Evolutionary conservation across 225 moss, liverwort and hornwort species (phyloP).

Genomic region (Polytrichum formosum): DNA sequence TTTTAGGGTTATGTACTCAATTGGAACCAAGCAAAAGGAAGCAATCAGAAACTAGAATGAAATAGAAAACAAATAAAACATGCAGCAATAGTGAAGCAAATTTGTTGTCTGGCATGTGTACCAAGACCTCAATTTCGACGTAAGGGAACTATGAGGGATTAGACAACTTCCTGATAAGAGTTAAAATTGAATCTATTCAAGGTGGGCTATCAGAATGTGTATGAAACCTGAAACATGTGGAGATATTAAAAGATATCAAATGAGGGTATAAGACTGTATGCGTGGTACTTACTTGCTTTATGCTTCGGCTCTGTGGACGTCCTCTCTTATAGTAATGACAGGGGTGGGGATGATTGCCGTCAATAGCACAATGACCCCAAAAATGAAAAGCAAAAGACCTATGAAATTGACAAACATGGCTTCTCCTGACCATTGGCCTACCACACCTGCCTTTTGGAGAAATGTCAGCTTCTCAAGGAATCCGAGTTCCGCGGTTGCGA

Average conservation of each 20-base stretch:
- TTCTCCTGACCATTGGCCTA: conserved; percentile 45
- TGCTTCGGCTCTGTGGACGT: conserved; percentile 45
- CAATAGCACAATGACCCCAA: conserved; percentile 36
- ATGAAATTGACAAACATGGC: conserved; percentile 34
- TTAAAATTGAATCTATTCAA: no score
- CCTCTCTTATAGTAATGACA: conserved; percentile 20
- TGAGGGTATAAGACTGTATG: neutral
- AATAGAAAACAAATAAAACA: no score
- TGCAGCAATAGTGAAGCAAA: no score
- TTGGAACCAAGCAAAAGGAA: no score
- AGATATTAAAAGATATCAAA: neutral
- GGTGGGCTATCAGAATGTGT: no score
- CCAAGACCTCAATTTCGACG: no score
- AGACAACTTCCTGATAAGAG: no score
- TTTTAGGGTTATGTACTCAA: no score
- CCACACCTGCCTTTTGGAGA: conserved; percentile 19
- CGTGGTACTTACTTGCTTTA: conserved; percentile 11
- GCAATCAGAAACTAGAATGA: no score
- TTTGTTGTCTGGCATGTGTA: no score
- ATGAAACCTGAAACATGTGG: neutral
- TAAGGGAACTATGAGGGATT: no score
- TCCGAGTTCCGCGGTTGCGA: conserved; percentile 34
- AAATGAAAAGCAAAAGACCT: conserved; percentile 35
- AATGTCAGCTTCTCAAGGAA: conserved; percentile 61
- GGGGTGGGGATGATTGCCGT: conserved; percentile 32